Percentiles rank a stretch among this genome's conserved stretches.
phyloP scores from a whole-genome alignment of 1,284 basidiomycete genomes.

The Rhizoctonia solani region DNA sequence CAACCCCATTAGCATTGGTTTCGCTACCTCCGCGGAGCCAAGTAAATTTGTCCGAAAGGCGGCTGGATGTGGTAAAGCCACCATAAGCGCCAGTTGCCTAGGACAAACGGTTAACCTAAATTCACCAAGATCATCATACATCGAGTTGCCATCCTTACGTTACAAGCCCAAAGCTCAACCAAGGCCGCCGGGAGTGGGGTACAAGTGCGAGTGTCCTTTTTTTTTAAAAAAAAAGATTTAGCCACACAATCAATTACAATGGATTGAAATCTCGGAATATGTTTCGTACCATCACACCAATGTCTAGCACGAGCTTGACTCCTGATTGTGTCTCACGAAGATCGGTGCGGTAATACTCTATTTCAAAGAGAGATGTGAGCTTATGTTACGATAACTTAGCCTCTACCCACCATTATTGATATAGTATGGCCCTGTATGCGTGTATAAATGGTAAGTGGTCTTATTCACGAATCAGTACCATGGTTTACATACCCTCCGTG shows the following conservation, averaged over 20 bases:
- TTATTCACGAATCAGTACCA: neutral
- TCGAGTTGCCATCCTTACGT: neutral
- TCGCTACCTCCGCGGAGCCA: slow-evolving; percentile 28
- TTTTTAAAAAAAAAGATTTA: neutral
- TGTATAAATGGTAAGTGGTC: neutral
- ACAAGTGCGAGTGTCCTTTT: slow-evolving; percentile 22
- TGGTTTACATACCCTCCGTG: slow-evolving; percentile 10
- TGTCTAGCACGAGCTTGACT: slow-evolving; percentile 18
- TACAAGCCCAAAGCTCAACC: slow-evolving; percentile 28
- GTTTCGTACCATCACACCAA: slow-evolving; percentile 15
- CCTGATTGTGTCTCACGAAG: slow-evolving; percentile 14
- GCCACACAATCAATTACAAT: neutral
- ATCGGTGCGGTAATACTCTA: slow-evolving; percentile 25
- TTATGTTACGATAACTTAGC: neutral
- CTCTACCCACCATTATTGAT: slow-evolving; percentile 20
- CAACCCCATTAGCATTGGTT: slow-evolving; percentile 26
- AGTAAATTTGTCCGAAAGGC: no score
- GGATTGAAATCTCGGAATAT: neutral
- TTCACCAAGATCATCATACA: neutral
- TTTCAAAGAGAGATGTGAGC: neutral
- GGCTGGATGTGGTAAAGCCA: slow-evolving; percentile 23
- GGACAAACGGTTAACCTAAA: no score
- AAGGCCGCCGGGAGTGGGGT: slow-evolving; percentile 18
- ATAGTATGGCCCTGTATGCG: slow-evolving; percentile 23
- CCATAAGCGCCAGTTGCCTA: slow-evolving; percentile 27